A percentile compares a stretch with the other conserved stretches of the same genome.
Conservation (phyloP, 2,329 filamentous ascomycete genomes). For the Nothophaeocryptopus gaeumannii region DNA sequence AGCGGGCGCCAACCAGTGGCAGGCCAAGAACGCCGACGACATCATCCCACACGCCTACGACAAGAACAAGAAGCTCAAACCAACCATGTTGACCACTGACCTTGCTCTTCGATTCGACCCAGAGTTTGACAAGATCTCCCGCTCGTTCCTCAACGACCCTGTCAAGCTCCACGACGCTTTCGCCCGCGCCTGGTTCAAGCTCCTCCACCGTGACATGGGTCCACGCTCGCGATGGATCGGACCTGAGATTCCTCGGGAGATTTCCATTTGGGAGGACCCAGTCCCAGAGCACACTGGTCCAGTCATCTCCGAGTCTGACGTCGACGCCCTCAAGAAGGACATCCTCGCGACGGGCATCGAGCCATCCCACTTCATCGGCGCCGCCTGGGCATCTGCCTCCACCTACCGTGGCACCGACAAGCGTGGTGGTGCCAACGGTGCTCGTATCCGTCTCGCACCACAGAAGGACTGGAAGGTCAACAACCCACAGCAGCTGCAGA, state of each 20-base stretch:
- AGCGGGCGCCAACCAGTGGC: slow-evolving; percentile 74
- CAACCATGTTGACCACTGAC: slow-evolving; percentile 76
- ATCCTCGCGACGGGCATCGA: slow-evolving; percentile 63
- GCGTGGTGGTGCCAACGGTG: slow-evolving; percentile 78
- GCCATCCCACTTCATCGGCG: slow-evolving; percentile 60
- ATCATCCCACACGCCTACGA: slow-evolving; percentile 72
- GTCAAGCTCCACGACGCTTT: slow-evolving; percentile 68
- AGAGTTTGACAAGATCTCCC: slow-evolving; percentile 71
- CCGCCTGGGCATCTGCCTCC: slow-evolving; percentile 68
- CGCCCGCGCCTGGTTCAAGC: slow-evolving; percentile 76
- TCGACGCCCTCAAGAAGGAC: slow-evolving; percentile 64
- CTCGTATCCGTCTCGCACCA: slow-evolving; percentile 70
- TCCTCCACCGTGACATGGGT: slow-evolving; percentile 76
- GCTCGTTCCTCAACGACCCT: slow-evolving; percentile 66
- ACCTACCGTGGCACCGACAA: slow-evolving; percentile 75
- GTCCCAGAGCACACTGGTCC: slow-evolving; percentile 59
- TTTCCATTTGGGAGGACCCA: slow-evolving; percentile 72
- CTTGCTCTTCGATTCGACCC: slow-evolving; percentile 70
- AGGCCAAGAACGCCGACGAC: slow-evolving; percentile 64
- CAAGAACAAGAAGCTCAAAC: slow-evolving; percentile 66
- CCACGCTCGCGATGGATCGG: slow-evolving; percentile 69
- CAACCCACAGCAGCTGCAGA: slow-evolving; percentile 64
- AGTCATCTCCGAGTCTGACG: slow-evolving; percentile 61
- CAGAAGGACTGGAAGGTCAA: slow-evolving; percentile 72
- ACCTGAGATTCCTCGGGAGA: slow-evolving; percentile 69